Percentiles rank a stretch among this genome's conserved stretches.
These are phyloP conservation scores for Calvatia gigantea DNA, from an alignment of 768 basidiomycete genomes.

Conservation along the genomic window DNA sequence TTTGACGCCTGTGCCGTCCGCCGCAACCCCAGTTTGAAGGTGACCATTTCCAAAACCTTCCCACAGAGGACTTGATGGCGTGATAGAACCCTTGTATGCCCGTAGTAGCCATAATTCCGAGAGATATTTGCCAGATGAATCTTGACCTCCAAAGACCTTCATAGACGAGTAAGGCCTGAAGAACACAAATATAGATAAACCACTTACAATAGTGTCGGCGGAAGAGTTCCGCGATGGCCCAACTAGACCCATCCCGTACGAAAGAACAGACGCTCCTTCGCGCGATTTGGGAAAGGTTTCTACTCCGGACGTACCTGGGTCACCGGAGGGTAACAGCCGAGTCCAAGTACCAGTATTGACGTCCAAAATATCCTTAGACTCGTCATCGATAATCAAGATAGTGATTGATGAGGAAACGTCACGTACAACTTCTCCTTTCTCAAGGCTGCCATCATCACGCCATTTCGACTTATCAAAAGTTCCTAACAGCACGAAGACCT, in stretches of 20 bases:
- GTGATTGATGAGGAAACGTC: background rate
- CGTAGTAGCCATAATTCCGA: slow-evolving; percentile 78
- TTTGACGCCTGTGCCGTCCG: slow-evolving; percentile 65
- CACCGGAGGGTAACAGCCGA: slow-evolving; percentile 71
- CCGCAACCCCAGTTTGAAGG: slow-evolving; percentile 59
- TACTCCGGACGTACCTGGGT: slow-evolving; percentile 53
- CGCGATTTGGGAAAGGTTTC: slow-evolving; percentile 62
- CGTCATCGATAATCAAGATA: slow-evolving; percentile 3
- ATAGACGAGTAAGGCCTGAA: background rate
- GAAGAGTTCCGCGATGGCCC: slow-evolving; percentile 44
- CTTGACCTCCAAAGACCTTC: slow-evolving; percentile 72
- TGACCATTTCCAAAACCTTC: slow-evolving; percentile 60
- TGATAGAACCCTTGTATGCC: slow-evolving; percentile 61
- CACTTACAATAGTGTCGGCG: slow-evolving; percentile 62
- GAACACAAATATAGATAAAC: background rate
- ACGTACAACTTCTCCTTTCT: slow-evolving; percentile 72
- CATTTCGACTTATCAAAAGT: slow-evolving; percentile 60
- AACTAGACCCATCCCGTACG: slow-evolving; percentile 51
- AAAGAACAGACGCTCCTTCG: slow-evolving; percentile 65
- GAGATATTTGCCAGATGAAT: slow-evolving; percentile 60
- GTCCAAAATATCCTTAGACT: slow-evolving; percentile 56
- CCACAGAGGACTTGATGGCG: slow-evolving; percentile 55
- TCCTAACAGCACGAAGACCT: slow-evolving; percentile 70
- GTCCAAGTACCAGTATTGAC: slow-evolving; percentile 63
- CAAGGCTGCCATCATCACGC: slow-evolving; percentile 60